Evolutionary conservation across 208 protist species (phyloP).

Genomic region (Wallacemonas collosoma): DNA sequence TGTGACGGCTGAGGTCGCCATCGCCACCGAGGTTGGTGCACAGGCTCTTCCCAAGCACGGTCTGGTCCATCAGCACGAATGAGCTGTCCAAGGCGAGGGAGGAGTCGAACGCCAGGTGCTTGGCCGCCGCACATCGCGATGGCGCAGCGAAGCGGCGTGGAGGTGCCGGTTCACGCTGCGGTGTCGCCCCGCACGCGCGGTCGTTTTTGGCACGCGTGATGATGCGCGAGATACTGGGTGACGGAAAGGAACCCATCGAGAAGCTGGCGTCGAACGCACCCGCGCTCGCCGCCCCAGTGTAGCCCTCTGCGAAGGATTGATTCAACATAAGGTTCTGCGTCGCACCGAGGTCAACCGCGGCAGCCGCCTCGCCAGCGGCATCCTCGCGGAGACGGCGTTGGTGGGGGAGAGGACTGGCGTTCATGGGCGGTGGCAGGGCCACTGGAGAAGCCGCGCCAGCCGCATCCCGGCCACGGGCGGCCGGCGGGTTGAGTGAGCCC

Average conservation of each 20-base stretch:
- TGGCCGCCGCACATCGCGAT: not conserved
- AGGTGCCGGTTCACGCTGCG: not conserved
- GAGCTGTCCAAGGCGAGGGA: constrained; percentile 17
- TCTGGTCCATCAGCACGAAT: constrained; percentile 40
- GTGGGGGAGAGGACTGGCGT: constrained; percentile 9
- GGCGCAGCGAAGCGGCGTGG: constrained; percentile 25
- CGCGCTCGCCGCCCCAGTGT: constrained; percentile 10
- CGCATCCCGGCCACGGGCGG: not conserved
- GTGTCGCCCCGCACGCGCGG: not conserved
- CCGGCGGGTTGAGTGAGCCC: constrained; percentile 3
- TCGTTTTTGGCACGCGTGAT: constrained; percentile 9
- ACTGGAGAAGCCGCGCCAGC: constrained; percentile 17
- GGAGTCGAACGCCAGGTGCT: constrained; percentile 1
- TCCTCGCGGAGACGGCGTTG: constrained; percentile 10
- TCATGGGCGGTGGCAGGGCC: constrained; percentile 19
- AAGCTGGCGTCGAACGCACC: not conserved
- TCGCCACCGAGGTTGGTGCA: constrained; percentile 7
- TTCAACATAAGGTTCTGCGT: constrained; percentile 16
- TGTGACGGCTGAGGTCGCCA: not conserved
- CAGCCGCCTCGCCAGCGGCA: not conserved
- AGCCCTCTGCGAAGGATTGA: constrained; percentile 27
- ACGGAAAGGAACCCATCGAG: constrained; percentile 4
- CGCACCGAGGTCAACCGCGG: constrained; percentile 11
- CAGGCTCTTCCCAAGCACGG: constrained; percentile 28
- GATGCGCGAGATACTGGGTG: constrained; percentile 16